Evolutionary conservation across 495 filamentous ascomycete genomes (phyloP), one percentile per base, ranked within the genome.

Genomic region (Penicillium canescens): DNA sequence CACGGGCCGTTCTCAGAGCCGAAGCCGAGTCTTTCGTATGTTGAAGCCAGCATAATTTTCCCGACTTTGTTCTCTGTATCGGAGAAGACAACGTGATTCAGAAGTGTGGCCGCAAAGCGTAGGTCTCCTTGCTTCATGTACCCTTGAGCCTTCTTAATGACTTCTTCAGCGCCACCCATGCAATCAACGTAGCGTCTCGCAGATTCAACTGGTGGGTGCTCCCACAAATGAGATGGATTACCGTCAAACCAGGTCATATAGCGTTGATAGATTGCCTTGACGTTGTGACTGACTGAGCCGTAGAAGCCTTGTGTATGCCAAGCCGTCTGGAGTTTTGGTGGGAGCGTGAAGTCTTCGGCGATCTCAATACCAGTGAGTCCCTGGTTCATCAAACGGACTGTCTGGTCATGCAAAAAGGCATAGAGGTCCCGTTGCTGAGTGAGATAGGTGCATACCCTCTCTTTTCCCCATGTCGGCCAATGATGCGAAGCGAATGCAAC

Each of bases 201-300:
- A 3, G 42, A 54, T 23, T 62, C 61, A 2, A 54, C 50, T 2
- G 70, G 61, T 1, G 68, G 51, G 16, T 65, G 49, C 40, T 70
- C 60, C 70, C 70, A 73, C 12, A 73, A 43, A 56, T 73, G 57
- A 11, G 63, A 55, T 3, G 70, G 66, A 35, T 69, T 67, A 2
- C 70, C 68, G 44, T 73, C 66, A 49, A 62, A 73, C 70, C 68
- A 73, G 9, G 60, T 64, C 55, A 62, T 64, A 37, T 73, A 73
- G 9, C 68, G 66, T n/a, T 71, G 56, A 42, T 73, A 73, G 31
- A 73, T 66, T 6, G 45, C 70, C 42, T 71, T 73, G 20, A 71
- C 61, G 38, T 71, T 73, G 39, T 73, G 70, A 36, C 58, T 66
- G 20, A 65, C 38, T 2, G 66, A 66, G 1, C 68, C 70, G 45